Evolutionary conservation across 768 basidiomycete species (phyloP), one percentile per base, ranked within the genome.

Genomic region (Tephrocybe sp.): DNA sequence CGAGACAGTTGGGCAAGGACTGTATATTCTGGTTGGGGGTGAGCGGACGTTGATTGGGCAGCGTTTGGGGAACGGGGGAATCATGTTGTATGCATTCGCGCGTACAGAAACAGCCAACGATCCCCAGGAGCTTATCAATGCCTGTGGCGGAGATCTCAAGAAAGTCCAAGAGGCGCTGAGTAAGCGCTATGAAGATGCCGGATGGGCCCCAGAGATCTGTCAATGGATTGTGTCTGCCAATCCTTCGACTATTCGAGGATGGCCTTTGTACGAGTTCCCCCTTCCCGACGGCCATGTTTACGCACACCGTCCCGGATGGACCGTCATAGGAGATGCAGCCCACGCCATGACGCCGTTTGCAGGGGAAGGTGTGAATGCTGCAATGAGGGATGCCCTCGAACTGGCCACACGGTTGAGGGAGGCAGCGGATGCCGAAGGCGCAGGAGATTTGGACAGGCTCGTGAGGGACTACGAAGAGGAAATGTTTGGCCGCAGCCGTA

Each of bases 1-100:
- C n/a, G 45, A 49, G n/a, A 52, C 52, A 34, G 63, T 70, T 23
- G 65, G 66, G 2, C 53, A 49, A 3, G 71, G 71, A 9, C 51
- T 54, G 10, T 59, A 61, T 45, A 62, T 65, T 51, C 34, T 50
- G 3, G n/a, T 48, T 1, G 54, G 54, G 12, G 31, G 45, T 15
- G 37, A 38, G 21, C 34, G 38, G 11, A 31, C 25, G 24, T 27
- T 55, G 19, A 22, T 39, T 22, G 54, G 54, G 10, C 54, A 55
- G 34, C 54, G 49, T 30, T 15, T 51, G 13, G 46, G 50, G 12
- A 48, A 19, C 22, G 54, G 54, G n/a, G 37, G 30, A 11, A 55
- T 55, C 16, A 55, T 55, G 54, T 11, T 55, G 2, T 55, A 55
- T 18, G 42, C 50, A 3, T 38, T 52, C n/a, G 11, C 13, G 10